Base-by-base conservation (phyloP, 352 stramenopile species). In the Phytophthora vignae region DNA sequence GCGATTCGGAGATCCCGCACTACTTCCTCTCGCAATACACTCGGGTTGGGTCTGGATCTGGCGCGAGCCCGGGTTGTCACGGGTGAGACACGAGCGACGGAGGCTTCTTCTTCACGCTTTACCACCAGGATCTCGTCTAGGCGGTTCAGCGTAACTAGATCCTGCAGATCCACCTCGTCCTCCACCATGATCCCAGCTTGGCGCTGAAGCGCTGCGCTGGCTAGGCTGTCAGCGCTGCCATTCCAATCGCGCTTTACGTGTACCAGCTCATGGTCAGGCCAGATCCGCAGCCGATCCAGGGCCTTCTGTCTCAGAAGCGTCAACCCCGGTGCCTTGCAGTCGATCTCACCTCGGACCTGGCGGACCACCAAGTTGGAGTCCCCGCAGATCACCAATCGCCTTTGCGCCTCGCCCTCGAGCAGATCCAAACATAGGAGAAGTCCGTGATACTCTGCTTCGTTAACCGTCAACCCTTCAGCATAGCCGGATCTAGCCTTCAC, bases 181-280 rank as follows among this genome's bases (percentile, higher is more conserved):
- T 19, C 29, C n/a, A 64, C 27, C 12, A 48, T 19, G 4, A 22
- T 46, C 2, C 58, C 58, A 22, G 8, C 58, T 4, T 65, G 25
- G 0, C 58, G 27, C n/a, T 65, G 58, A 8, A 65, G 15, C 6
- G 49, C 60, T 17, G 33, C 7, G 6, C 60, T 67, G 0, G 50
- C 50, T 10, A 67, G 14, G 12, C 49, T 27, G 33, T 67, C 50
- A 14, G 33, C 48, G 54, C 49, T 58, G 1, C 44, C 27, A 2
- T 67, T 67, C 62, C 52, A 62, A 3, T 61, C 52, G 22, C 62
- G 15, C 25, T 69, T 62, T 1, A 69, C 19, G n/a, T 69, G 62
- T n/a, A 69, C 11, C 10, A 61, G 14, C 14, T 57, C 38, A 15
- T 57, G 44, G n/a, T 50, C 14, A 1, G 61, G 54, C 44, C 52